A percentile compares a stretch with the other conserved stretches of the same genome.
Conservation (phyloP, 169 alveolate genomes). For the Plasmodium sp. region DNA sequence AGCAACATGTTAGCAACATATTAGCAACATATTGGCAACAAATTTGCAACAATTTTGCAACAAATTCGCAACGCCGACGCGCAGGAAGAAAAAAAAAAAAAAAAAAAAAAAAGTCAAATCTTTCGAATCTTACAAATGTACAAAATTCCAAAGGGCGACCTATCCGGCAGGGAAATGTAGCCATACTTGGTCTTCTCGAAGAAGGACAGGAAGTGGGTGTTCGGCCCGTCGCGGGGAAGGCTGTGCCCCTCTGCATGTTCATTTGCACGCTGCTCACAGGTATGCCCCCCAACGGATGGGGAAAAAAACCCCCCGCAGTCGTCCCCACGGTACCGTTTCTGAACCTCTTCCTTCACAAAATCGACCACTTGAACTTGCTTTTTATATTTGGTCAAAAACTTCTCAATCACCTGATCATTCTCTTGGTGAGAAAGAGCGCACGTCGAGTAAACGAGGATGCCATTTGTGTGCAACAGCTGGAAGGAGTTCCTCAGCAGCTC, state of each 20-base stretch:
- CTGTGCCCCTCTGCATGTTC: not conserved
- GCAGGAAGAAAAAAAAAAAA: not conserved
- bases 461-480: constrained; percentile 77
- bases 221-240: not conserved
- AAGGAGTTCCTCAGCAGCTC: constrained; percentile 76
- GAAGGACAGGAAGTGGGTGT: constrained; percentile 13
- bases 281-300: not conserved
- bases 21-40: not conserved
- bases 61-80: not conserved
- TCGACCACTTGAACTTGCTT: constrained; percentile 23
- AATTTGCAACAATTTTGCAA: no score
- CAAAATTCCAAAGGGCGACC: constrained; percentile 78
- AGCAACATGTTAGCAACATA: not conserved
- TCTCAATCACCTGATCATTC: constrained; percentile 78
- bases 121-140: constrained; percentile 80
- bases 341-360: constrained; percentile 14
- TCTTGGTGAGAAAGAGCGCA: constrained; percentile 85
- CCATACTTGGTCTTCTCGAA: constrained; percentile 81
- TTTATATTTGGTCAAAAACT: not conserved
- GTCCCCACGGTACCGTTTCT: not conserved
- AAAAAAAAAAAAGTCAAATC: not conserved
- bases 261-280: not conserved
- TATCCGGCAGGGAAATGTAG: constrained; percentile 82
- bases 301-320: not conserved
- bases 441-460: constrained; percentile 83